A percentile compares a stretch with the other conserved stretches of the same genome.
These are phyloP conservation scores for Melampsora larici-populina DNA, from an alignment of 1,284 basidiomycete genomes.

Conservation along the genomic window DNA sequence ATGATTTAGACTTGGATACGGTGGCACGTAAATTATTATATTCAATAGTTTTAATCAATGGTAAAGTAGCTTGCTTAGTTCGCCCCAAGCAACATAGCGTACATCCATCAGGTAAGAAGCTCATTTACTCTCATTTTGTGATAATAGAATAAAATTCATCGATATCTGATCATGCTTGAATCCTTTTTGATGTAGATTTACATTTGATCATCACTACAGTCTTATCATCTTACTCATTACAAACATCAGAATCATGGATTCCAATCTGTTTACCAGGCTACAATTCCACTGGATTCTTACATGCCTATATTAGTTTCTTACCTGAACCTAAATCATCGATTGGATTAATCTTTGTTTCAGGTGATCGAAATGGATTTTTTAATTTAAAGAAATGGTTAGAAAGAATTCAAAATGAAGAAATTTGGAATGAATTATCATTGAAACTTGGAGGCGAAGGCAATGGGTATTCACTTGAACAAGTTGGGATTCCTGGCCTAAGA, in stretches of 20 bases:
- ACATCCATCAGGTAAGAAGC: slow-evolving; percentile 73
- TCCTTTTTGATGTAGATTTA: slow-evolving; percentile 49
- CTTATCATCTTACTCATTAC: slow-evolving; percentile 63
- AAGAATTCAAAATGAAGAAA: neutral
- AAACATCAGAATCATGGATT: slow-evolving; percentile 77
- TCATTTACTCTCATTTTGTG: slow-evolving; percentile 2
- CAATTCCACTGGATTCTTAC: slow-evolving; percentile 83
- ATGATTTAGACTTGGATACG: neutral
- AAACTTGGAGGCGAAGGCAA: neutral
- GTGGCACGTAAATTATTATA: slow-evolving; percentile 68
- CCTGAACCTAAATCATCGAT: neutral
- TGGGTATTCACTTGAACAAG: slow-evolving; percentile 50
- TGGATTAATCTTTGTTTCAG: slow-evolving; percentile 34
- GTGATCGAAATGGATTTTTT: slow-evolving; percentile 41
- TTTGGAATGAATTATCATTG: slow-evolving; percentile 33
- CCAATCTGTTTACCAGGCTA: slow-evolving; percentile 95
- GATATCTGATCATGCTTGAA: neutral
- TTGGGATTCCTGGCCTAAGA: slow-evolving; percentile 79
- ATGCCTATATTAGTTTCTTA: slow-evolving; percentile 81
- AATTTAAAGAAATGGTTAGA: slow-evolving; percentile 16
- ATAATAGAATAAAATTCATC: slow-evolving; percentile 4
- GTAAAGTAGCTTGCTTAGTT: slow-evolving; percentile 78
- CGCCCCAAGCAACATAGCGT: slow-evolving; percentile 89
- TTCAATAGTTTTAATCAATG: slow-evolving; percentile 73
- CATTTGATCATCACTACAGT: slow-evolving; percentile 54